Conservation (phyloP, 2,329 filamentous ascomycete genomes). For the Phyllosticta paracitricarpa region DNA sequence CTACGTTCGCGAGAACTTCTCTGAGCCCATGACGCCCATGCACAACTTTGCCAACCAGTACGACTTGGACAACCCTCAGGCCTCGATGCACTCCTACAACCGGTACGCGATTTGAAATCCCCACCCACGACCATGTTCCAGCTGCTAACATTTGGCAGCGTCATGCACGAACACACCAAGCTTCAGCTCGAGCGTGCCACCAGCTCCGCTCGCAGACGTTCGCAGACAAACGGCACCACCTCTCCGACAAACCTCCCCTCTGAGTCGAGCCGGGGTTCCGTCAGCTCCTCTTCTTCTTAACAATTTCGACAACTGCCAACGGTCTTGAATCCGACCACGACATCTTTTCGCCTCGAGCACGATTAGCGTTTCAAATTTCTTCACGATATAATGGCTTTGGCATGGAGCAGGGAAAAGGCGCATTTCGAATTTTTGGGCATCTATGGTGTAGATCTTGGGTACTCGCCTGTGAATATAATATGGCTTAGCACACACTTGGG, state of each 20-base stretch:
- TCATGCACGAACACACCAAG: conserved; percentile 43
- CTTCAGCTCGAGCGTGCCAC: conserved; percentile 37
- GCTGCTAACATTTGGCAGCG: conserved; percentile 18
- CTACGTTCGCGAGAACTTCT: conserved; percentile 31
- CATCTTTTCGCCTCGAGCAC: background rate
- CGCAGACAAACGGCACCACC: conserved; percentile 11
- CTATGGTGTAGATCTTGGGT: background rate
- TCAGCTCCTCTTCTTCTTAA: conserved; percentile 15
- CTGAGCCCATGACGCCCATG: conserved; percentile 31
- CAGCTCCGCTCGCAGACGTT: conserved; percentile 34
- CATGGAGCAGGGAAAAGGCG: background rate
- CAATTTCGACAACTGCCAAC: background rate
- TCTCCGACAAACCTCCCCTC: conserved; percentile 11
- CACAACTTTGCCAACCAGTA: conserved; percentile 36
- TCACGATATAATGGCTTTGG: background rate
- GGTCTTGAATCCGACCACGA: background rate
- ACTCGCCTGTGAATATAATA: background rate
- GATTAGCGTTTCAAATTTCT: background rate
- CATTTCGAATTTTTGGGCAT: background rate
- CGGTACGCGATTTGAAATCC: conserved; percentile 22
- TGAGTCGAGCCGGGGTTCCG: conserved; percentile 17
- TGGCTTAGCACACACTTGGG: background rate
- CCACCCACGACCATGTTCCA: background rate
- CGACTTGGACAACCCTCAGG: conserved; percentile 28
- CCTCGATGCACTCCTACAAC: conserved; percentile 34